Evolutionary conservation across 495 filamentous ascomycete species (phyloP), one percentile per base, ranked within the genome.

Genomic region (Penicillium cataractarum): DNA sequence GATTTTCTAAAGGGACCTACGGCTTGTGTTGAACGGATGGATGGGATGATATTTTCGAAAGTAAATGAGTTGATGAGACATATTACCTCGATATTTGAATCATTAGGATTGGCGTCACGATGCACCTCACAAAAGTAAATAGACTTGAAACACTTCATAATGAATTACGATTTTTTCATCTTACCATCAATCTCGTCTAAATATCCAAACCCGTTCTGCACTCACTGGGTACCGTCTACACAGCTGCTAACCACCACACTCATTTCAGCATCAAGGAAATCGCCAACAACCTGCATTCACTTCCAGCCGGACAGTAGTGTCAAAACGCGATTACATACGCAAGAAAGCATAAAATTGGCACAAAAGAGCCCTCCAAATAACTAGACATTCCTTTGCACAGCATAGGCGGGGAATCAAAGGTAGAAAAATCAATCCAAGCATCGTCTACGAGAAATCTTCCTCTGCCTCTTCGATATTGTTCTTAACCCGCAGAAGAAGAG

Each of bases 401-500:
- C 52, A 71, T 55, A 53, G 60, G 68, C 69, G 65, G 70, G 70
- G 70, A 71, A 72, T 68, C 70, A 70, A 69, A 33, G 37, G 53
- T 39, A 65, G 48, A n/a, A 62, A n/a, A 61, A 70, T n/a, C 22
- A 58, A 66, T 60, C 48, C 31, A 51, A 58, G 55, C 54, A 56
- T 21, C 32, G 40, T 72, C 68, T 76, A 91, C 60, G 89, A 89
- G 62, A 90, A 91, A 71, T 91, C 89, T 60, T 94, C 92, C 5
- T 82, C 87, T 61, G 86, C 82, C 70, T 87, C 85, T 78, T 92
- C 89, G 68, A 96, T 93, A 55, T 78, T 82, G 69, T 87, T 87
- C 86, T 97, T 97, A 68, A 97, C 81, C 69, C 87, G 83, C 68
- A 96, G 74, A 53, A 97, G 76, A 39, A 97, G 83, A 39, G 89